Evolutionary conservation across 2,329 filamentous ascomycete genomes (phyloP).

Genomic region (Xylariaceae sp.): DNA sequence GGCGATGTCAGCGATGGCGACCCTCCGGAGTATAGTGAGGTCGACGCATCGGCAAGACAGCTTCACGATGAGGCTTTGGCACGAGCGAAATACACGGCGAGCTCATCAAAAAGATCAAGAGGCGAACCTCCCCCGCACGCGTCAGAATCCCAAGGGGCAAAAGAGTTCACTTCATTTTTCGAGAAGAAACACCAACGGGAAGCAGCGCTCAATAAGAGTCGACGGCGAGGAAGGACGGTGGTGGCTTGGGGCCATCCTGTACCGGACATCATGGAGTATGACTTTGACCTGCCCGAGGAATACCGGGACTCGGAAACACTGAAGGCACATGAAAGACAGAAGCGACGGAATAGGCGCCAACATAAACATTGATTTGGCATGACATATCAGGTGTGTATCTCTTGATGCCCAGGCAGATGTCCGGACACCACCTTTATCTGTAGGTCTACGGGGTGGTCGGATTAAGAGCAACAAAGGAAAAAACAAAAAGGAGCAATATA

Average conservation of each 20-base stretch:
- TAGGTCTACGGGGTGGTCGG: too few species aligned
- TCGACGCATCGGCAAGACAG: slow-evolving; percentile 74
- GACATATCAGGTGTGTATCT: too few species aligned
- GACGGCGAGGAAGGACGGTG: slow-evolving; percentile 69
- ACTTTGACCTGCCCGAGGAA: slow-evolving; percentile 76
- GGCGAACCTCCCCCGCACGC: slow-evolving; percentile 32
- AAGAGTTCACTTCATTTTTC: slow-evolving; percentile 87
- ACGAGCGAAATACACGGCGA: slow-evolving; percentile 30
- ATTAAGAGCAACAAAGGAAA: too few species aligned
- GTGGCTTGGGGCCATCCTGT: slow-evolving; percentile 82
- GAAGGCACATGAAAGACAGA: slow-evolving; percentile 63
- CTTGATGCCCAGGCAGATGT: too few species aligned
- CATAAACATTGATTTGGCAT: slow-evolving; percentile 42
- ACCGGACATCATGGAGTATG: slow-evolving; percentile 69
- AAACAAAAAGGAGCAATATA: too few species aligned
- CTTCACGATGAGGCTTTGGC: slow-evolving; percentile 68
- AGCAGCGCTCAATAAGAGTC: slow-evolving; percentile 71
- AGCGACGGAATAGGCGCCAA: slow-evolving; percentile 61
- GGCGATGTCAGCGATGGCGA: slow-evolving; percentile 49
- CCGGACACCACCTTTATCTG: too few species aligned
- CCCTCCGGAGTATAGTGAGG: slow-evolving; percentile 67
- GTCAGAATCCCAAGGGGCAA: slow-evolving; percentile 45
- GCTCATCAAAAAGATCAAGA: slow-evolving; percentile 27
- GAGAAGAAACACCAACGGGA: slow-evolving; percentile 78
- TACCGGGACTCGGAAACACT: slow-evolving; percentile 59